Evolutionary conservation across 1,139 yeast species (phyloP), one percentile per base, ranked within the genome.

Genomic region (Geotrichum reessii): DNA sequence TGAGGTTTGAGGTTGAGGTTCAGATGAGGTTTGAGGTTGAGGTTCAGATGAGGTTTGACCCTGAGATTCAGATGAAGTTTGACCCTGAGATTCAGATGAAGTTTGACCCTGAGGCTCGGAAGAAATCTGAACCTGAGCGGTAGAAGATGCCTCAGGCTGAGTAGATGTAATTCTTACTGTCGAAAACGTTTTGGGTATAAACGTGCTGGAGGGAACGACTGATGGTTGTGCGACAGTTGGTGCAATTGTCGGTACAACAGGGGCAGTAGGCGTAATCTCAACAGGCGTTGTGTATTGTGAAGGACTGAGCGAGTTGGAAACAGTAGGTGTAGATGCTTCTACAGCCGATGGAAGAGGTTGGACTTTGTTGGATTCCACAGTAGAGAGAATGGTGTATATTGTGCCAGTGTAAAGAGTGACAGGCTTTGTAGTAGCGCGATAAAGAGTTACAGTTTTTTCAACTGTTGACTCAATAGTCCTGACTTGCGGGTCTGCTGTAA

Each of bases 311-410:
- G 68, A 59, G 7, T 65, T 58, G 31, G 71, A 56, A 14, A 66
- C 63, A 33, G 40, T 44, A 12, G 65, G 53, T 1, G 66, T 62
- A 0, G 68, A 67, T 7, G 69, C n/a, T 21, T 28, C 48, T 3
- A 22, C 44, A 40, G 50, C 22, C 8, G 47, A 31, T 2, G 47
- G 40, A 12, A 53, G 58, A 12, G 58, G 71, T 3, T 70, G 62
- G 2, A 72, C 74, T 7, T 73, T 74, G 42, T 71, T 63, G 2
- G 63, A 62, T 44, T 67, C 65, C 22, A 66, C 62, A 42, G 68
- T 61, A 8, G 68, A 53, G 44, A 73, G 64, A n/a, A 66, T 62
- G 5, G 73, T 69, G 48, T 66, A 59, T 21, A 69, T 61, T 1
- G 69, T 63, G 8, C 74, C 72, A 7, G 68, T 62, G 7, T 65